Conservation (phyloP, 2,329 filamentous ascomycete genomes). For the Neoascochyta sp. region DNA sequence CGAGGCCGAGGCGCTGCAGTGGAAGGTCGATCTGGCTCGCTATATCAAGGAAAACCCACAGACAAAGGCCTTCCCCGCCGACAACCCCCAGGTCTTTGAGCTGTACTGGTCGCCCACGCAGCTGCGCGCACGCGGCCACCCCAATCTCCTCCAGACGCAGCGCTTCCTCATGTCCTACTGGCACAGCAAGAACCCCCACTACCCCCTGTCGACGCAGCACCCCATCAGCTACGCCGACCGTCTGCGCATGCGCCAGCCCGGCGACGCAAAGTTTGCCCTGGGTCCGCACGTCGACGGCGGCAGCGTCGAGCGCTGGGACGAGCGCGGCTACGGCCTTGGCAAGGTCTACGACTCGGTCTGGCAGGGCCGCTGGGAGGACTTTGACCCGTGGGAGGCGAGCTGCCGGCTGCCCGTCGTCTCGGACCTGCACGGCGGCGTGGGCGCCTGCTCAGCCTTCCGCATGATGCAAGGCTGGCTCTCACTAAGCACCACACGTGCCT, state of each 20-base stretch:
- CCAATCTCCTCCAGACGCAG: conserved; percentile 46
- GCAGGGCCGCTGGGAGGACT: conserved; percentile 71
- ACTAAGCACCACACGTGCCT: conserved; percentile 68
- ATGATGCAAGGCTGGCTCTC: conserved; percentile 88
- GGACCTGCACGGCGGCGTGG: conserved; percentile 76
- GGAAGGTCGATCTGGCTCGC: conserved; percentile 44
- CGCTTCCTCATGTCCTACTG: conserved; percentile 49
- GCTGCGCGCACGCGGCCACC: conserved; percentile 46
- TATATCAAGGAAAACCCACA: conserved; percentile 49
- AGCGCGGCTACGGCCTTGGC: conserved; percentile 58
- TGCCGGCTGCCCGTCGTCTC: conserved; percentile 64
- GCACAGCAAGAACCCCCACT: conserved; percentile 44
- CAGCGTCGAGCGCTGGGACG: conserved; percentile 51
- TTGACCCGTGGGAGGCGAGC: conserved; percentile 77
- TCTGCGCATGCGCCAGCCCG: conserved; percentile 53
- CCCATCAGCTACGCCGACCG: conserved; percentile 50
- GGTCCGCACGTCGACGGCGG: conserved; percentile 58
- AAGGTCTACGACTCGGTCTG: conserved; percentile 72
- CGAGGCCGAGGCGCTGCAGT: conserved; percentile 42
- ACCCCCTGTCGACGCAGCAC: conserved; percentile 44
- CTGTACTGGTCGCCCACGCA: conserved; percentile 50
- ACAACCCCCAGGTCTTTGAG: conserved; percentile 51
- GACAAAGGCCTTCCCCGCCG: conserved; percentile 46
- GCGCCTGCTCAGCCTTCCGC: conserved; percentile 79
- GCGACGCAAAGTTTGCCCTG: conserved; percentile 50